Evolutionary conservation across 805 yeast species (phyloP), one percentile per base, ranked within the genome.

Genomic region (Myxozyma neotropica): DNA sequence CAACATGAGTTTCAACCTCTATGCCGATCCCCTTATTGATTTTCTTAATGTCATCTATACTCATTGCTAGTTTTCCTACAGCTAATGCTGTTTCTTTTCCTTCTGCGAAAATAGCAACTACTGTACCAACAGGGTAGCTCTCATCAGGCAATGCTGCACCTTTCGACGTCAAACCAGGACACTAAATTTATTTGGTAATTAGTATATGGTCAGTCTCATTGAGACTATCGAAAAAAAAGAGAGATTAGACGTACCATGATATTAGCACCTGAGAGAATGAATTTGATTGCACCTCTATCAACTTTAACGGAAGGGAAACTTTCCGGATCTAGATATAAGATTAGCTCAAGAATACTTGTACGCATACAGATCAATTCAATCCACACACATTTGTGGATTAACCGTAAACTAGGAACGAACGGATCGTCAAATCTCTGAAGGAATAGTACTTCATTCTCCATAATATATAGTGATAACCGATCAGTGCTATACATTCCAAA

Each of bases 241-340:
- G 26, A n/a, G 40, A 24, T 17, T 19, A 39, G 35, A 47, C 40
- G 19, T 46, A 97, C 92, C 98, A 92, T 92, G 70, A 92, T 88
- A 70, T 92, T 92, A 29, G 97, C 97, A 57, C 97, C 98, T 3
- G 96, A 87, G n/a, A 92, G 77, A 26, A 92, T 94, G 70, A 92
- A 92, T 74, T 92, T 92, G 72, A 92, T 92, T 53, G 98, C 98
- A 58, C 98, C 98, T 72, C 97, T 81, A 70, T 92, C 98, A 12
- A 93, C 97, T 71, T 85, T 88, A 45, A 92, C 95, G 36, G 82
- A 76, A 23, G 97, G 97, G 76, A 92, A 92, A 38, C 86, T 83
- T 8, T 81, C 79, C 4, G 97, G 96, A 71, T 86, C 72, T 67
- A 31, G 12, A 24, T 2, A 15, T 48, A 13, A 53, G 19, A 12